Evolutionary conservation across 805 yeast species (phyloP).

Genomic region (Wickerhamiella siamensis): DNA sequence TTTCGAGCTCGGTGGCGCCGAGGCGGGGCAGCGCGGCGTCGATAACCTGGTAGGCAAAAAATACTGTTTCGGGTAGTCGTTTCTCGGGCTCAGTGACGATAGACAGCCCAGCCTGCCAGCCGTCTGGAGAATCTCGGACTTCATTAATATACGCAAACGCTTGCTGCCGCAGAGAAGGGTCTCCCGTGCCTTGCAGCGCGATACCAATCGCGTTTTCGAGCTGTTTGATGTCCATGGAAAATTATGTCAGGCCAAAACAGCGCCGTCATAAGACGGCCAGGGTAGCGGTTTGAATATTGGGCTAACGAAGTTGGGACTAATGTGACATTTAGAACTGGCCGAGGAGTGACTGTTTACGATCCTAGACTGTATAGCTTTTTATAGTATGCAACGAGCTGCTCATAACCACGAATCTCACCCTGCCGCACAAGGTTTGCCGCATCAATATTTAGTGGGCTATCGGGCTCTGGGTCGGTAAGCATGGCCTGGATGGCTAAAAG

Average conservation of each 20-base stretch:
- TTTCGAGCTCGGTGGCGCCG: slow-evolving; percentile 31
- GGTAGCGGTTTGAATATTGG: too few species aligned
- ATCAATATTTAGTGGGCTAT: slow-evolving; percentile 28
- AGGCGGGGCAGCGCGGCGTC: slow-evolving; percentile 39
- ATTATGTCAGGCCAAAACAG: background rate
- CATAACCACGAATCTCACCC: slow-evolving; percentile 21
- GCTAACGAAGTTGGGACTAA: too few species aligned
- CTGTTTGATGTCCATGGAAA: slow-evolving; percentile 29
- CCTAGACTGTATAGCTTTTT: slow-evolving; percentile 12
- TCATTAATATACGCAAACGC: slow-evolving; percentile 33
- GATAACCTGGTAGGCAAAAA: slow-evolving; percentile 57
- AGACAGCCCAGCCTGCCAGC: slow-evolving; percentile 34
- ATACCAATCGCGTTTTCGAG: slow-evolving; percentile 79
- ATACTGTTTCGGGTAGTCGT: slow-evolving; percentile 42
- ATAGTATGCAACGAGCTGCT: slow-evolving; percentile 21
- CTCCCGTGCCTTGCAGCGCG: slow-evolving; percentile 59
- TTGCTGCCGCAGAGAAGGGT: slow-evolving; percentile 40
- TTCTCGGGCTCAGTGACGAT: slow-evolving; percentile 26
- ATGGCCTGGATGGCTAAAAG: slow-evolving; percentile 26
- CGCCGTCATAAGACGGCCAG: too few species aligned
- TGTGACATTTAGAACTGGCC: background rate
- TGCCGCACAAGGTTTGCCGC: slow-evolving; percentile 26
- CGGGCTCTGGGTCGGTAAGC: slow-evolving; percentile 27
- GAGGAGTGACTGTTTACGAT: background rate
- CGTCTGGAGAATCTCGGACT: slow-evolving; percentile 31